These are phyloP conservation scores for Scenedesmus sp. DNA, from an alignment of 163 green algal species.

Conservation along the genomic window DNA sequence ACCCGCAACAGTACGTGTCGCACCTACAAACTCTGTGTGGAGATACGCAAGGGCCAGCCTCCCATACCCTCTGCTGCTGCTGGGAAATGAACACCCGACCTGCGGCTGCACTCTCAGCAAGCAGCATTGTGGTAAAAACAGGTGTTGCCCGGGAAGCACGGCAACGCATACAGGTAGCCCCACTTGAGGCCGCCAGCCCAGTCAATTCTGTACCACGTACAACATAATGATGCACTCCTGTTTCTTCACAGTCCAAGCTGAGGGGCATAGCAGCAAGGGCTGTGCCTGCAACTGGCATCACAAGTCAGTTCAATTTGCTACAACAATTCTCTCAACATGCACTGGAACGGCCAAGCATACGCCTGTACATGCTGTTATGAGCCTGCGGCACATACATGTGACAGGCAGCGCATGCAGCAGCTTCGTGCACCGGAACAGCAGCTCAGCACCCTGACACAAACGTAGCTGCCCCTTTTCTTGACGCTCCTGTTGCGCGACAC, in stretches of 20 bases:
- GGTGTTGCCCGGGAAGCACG: not conserved
- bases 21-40: not conserved
- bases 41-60: not conserved
- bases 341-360: not conserved
- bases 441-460: too few species aligned
- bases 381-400: not conserved
- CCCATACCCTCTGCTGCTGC: not conserved
- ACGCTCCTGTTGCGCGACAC: not conserved
- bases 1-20: not conserved
- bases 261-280: not conserved
- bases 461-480: not conserved
- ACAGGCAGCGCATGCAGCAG: not conserved
- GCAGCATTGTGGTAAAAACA: too few species aligned
- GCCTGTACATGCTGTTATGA: not conserved
- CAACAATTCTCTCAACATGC: not conserved
- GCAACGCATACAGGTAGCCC: not conserved
- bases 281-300: not conserved
- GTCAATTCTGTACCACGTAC: not conserved
- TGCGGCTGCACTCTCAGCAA: not conserved
- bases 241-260: not conserved
- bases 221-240: not conserved
- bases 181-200: not conserved
- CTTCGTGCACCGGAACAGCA: not conserved
- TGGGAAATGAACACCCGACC: too few species aligned
- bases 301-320: not conserved